A percentile compares a stretch with the other conserved stretches of the same genome.
These are phyloP conservation scores for Phanerochaete sordida DNA, from an alignment of 768 basidiomycete species.

Conservation along the genomic window DNA sequence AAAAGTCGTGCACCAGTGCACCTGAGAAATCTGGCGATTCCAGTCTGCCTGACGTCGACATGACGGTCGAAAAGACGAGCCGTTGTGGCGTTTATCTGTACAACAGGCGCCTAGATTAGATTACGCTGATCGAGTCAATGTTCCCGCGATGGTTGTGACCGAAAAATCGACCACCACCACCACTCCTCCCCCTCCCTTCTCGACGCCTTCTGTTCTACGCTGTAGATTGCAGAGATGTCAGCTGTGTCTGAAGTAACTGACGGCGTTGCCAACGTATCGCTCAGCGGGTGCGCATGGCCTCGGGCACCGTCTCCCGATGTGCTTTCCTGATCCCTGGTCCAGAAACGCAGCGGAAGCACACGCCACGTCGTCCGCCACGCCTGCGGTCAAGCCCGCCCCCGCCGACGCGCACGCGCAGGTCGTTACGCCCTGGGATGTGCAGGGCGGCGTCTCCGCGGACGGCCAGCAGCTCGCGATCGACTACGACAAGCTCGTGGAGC, in stretches of 20 bases:
- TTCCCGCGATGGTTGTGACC: background rate
- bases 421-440: constrained; percentile 97
- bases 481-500: constrained; percentile 91
- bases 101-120: background rate
- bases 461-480: constrained; percentile 93
- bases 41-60: too few relatives aligned
- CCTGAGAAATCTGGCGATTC: too few relatives aligned
- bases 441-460: constrained; percentile 82
- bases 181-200: background rate
- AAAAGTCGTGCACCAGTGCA: too few relatives aligned
- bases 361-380: constrained; percentile 2
- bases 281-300: constrained; percentile 28
- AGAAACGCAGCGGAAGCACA: background rate
- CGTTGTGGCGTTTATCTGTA: background rate
- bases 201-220: constrained; percentile 17
- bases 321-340: background rate
- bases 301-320: background rate
- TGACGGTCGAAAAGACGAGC: too few relatives aligned
- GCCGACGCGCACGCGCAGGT: constrained; percentile 56
- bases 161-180: background rate
- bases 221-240: constrained; percentile 22
- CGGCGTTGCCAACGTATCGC: constrained; percentile 22
- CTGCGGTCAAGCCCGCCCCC: constrained; percentile 30
- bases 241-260: constrained; percentile 26
- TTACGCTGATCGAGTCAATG: background rate